A percentile compares a stretch with the other conserved stretches of the same genome.
These are phyloP conservation scores for Tilletia indica DNA, from an alignment of 1,284 basidiomycete species.

Conservation along the genomic window DNA sequence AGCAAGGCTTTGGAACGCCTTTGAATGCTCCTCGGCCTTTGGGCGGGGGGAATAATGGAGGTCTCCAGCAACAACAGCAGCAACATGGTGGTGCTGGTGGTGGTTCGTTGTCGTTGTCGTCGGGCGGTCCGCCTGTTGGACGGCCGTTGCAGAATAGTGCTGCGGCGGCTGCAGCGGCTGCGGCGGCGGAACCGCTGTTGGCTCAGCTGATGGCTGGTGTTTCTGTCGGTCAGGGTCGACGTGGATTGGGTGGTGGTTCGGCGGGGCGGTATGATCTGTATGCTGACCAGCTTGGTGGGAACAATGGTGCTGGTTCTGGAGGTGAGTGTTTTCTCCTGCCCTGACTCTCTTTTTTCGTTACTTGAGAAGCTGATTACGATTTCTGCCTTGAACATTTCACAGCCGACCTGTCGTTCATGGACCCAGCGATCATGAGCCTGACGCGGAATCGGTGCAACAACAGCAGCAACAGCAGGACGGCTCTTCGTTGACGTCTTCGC, in stretches of 20 bases:
- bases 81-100: slow-evolving; percentile 1
- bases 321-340: background rate
- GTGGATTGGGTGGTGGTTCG: slow-evolving; percentile 19
- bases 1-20: slow-evolving; percentile 11
- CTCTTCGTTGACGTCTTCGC: slow-evolving; percentile 20
- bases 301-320: slow-evolving; percentile 15
- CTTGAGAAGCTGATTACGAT: background rate
- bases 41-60: background rate
- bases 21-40: background rate
- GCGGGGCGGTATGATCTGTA: slow-evolving; percentile 10
- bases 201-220: slow-evolving; percentile 47
- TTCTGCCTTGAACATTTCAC: background rate
- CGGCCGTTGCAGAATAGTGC: slow-evolving; percentile 21
- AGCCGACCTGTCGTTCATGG: slow-evolving; percentile 34
- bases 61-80: too few relatives aligned
- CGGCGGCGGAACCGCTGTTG: slow-evolving; percentile 42
- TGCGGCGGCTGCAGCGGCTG: slow-evolving; percentile 22
- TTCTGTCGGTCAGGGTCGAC: slow-evolving; percentile 3
- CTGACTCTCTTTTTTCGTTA: background rate
- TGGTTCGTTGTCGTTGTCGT: background rate
- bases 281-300: slow-evolving; percentile 22
- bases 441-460: slow-evolving; percentile 38
- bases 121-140: too few relatives aligned
- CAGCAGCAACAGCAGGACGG: slow-evolving; percentile 23
- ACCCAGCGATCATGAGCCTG: slow-evolving; percentile 49